These are phyloP conservation scores for Camelina sativa DNA, from an alignment of 345 rosid genomes.

Conservation along the genomic window DNA sequence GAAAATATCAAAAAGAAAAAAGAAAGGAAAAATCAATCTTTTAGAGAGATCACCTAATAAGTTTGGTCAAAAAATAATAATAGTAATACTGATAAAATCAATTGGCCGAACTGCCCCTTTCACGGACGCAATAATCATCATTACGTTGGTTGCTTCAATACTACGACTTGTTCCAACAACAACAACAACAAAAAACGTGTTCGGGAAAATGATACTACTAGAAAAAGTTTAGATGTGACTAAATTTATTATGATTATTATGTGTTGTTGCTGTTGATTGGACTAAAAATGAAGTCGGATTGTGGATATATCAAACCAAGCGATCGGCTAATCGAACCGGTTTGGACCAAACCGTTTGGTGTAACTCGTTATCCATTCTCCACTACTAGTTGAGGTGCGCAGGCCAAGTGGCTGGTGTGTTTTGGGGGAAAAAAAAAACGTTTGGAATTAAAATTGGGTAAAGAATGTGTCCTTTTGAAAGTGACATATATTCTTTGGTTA, in stretches of 20 bases:
- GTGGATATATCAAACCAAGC: background rate
- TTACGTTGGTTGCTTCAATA: conserved; percentile 11
- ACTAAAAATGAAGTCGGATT: background rate
- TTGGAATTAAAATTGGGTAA: background rate
- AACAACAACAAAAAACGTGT: conserved; percentile 28
- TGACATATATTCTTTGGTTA: background rate
- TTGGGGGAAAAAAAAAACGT: background rate
- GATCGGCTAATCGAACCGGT: background rate
- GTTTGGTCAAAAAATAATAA: conserved; percentile 21
- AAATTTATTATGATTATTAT: too few species aligned
- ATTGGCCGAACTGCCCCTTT: conserved; percentile 23
- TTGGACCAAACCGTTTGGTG: background rate
- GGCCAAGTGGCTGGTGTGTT: background rate
- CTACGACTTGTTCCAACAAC: conserved; percentile 20
- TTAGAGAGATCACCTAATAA: conserved; percentile 19
- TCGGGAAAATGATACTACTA: background rate
- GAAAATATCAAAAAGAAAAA: background rate
- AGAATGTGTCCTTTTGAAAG: conserved; percentile 5
- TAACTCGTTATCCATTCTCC: background rate
- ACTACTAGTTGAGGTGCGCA: background rate
- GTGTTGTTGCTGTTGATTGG: background rate
- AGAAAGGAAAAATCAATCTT: conserved; percentile 1
- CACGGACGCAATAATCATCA: conserved; percentile 27
- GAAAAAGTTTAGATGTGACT: conserved; percentile 5
- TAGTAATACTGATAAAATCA: background rate